Evolutionary conservation across 164 flowering plant genomes (phyloP), one percentile per base, ranked within the genome.

Genomic region (Hamamelis virginiana): DNA sequence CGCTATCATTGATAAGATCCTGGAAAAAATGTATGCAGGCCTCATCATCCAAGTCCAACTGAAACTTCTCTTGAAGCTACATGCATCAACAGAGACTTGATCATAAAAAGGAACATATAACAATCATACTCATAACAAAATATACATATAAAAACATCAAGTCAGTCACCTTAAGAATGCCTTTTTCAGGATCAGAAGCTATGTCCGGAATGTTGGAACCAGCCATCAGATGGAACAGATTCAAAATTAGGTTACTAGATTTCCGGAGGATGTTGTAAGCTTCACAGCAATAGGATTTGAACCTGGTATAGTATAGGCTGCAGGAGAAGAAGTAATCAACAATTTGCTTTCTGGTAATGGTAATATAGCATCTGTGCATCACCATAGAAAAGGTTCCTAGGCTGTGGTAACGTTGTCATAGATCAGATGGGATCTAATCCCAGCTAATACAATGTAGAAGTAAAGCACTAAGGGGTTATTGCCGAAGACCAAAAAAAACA

Each of bases 171-270:
- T 96, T 93, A 15, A 96, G 95, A 75, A 96, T 91, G 79, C 98
- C 95, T 72, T 96, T 96, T 69, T 96, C 99, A 64, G 99, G 97
- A 74, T 96, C 99, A 64, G 90, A 91, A 71, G 97, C 99, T 64
- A 96, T 91, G 80, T 96, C 99, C 52, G 98, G 95, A 78, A 96
- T 96, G 74, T 89, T 96, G 48, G 99, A 96, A 41, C 98, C 99
- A 47, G 98, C 99, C 98, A 96, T 91, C 74, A 96, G 81, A 80
- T 91, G 87, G 81, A 96, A 96, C 72, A 96, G 82, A 80, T 96
- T 96, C 72, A 96, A 76, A 62, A 96, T 93, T 18, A 96, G 86
- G 81, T 96, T 96, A 78, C 98, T 96, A 46, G 99, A 96, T 69
- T 96, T 96, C 45, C 99, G 80, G 9, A 96, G 94, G 61, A 96